Evolutionary conservation across 257 asterid species (phyloP).

Genomic region (Eustoma russellianum): DNA sequence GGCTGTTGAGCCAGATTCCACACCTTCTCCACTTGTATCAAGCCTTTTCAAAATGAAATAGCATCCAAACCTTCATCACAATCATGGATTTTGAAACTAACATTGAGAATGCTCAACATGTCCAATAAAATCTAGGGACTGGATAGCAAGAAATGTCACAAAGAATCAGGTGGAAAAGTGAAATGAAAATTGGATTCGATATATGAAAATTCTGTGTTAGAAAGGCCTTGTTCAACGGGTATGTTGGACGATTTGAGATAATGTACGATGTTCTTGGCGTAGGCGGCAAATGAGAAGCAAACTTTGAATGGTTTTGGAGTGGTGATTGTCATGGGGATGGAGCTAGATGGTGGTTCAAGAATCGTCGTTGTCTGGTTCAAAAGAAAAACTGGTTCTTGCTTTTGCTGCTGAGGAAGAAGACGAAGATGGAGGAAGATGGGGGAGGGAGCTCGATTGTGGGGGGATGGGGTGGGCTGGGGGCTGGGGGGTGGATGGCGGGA

Average conservation of each 20-base stretch:
- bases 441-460: no score
- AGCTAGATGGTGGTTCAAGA: background rate
- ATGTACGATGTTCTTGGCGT: conserved; percentile 56
- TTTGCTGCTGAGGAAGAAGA: no score
- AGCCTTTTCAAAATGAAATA: conserved; percentile 83
- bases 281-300: conserved; percentile 88
- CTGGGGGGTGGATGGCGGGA: no score
- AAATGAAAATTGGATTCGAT: conserved; percentile 41
- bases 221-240: conserved; percentile 58
- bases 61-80: conserved; percentile 50
- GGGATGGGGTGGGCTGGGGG: no score
- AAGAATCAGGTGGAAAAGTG: conserved; percentile 57
- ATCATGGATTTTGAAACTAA: conserved; percentile 33
- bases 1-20: conserved; percentile 89
- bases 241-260: conserved; percentile 40
- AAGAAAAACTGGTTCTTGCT: no score
- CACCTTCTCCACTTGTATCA: conserved; percentile 56
- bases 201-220: conserved; percentile 52
- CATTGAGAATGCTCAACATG: conserved; percentile 19
- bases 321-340: no score
- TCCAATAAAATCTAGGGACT: conserved; percentile 1
- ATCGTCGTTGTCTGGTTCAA: conserved; percentile 26
- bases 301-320: conserved; percentile 36
- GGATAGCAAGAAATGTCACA: background rate
- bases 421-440: no score